Evolutionary conservation across 257 asterid genomes (phyloP).

Genomic region (Solanum rostratum): DNA sequence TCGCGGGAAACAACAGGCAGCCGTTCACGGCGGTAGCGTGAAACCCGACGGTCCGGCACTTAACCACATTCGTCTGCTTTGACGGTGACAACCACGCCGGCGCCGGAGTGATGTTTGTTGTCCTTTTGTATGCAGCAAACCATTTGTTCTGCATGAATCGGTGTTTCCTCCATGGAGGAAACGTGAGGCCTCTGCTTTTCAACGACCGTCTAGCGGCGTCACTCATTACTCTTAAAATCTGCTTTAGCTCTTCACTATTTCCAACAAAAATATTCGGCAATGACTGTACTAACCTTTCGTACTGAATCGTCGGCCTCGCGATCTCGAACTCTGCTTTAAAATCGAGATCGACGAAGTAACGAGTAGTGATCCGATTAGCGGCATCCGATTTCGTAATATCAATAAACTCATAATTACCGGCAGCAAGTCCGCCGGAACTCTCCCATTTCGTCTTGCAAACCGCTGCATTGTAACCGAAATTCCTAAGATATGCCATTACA

Average conservation of each 20-base stretch:
- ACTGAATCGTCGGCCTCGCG: slow-evolving; percentile 58
- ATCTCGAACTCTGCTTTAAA: slow-evolving; percentile 56
- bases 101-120: slow-evolving; percentile 26
- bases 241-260: slow-evolving; percentile 36
- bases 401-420: slow-evolving; percentile 67
- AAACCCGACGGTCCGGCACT: slow-evolving; percentile 67
- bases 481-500: slow-evolving; percentile 54
- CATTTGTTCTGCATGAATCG: slow-evolving; percentile 80
- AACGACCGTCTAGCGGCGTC: slow-evolving; percentile 53
- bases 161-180: slow-evolving; percentile 80
- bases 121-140: slow-evolving; percentile 53
- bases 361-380: background rate
- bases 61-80: slow-evolving; percentile 4
- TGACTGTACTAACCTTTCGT: slow-evolving; percentile 21
- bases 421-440: slow-evolving; percentile 50
- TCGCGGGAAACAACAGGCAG: slow-evolving; percentile 14
- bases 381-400: slow-evolving; percentile 36
- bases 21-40: slow-evolving; percentile 30
- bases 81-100: background rate
- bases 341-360: slow-evolving; percentile 56
- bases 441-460: slow-evolving; percentile 75
- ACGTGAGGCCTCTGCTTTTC: slow-evolving; percentile 43
- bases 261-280: slow-evolving; percentile 58
- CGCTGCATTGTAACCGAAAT: slow-evolving; percentile 66
- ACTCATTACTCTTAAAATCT: slow-evolving; percentile 43